Base-by-base conservation (phyloP, 768 basidiomycete species). In the Tephrocybe sp. region DNA sequence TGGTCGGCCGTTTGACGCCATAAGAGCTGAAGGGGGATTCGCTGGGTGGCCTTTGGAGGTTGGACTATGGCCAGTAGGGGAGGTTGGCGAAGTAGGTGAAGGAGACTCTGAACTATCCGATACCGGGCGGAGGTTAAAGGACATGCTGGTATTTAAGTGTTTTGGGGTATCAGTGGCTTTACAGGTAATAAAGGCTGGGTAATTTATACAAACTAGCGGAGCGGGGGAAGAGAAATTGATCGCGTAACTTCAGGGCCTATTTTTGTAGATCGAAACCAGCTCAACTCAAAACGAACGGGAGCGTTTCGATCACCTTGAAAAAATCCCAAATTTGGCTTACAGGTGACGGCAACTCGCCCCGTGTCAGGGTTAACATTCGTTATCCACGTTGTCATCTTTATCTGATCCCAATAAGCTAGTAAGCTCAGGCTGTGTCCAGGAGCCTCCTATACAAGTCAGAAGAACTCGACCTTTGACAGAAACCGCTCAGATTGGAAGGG, bases 101-200 rank as follows among this genome's bases (percentile, higher is more conserved):
- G 82, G 75, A 28, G 81, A 80, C 28, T 30, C 28, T 43, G 76
- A 70, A 39, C 56, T 61, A 48, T 75, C 70, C 3, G 73, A 61
- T 53, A 85, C 78, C 30, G 83, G 84, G 49, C 83, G 81, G 37
- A 84, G 79, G 60, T 78, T 78, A 69, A 76, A 83, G 42, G 67
- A 47, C 59, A 61, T 62, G 23, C 12, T 24, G 26, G 48, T 47
- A 21, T 26, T 9, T 36, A n/a, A 36, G 15, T 10, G 34, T 4
- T 55, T 51, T 51, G 57, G 62, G 49, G 59, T 57, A 42, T 54
- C 40, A 49, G 51, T 38, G 53, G 50, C 47, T 53, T 50, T 34
- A 23, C 45, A 47, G 34, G 53, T 26, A 26, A 50, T 18, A 24
- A 55, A 51, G 40, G 23, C 40, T 46, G 51, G 54, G 51, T 40